Percentiles rank a stretch among this genome's conserved stretches.
These are phyloP conservation scores for Hymenoscyphus salicellus DNA, from an alignment of 2,329 filamentous ascomycete genomes.

Conservation along the genomic window DNA sequence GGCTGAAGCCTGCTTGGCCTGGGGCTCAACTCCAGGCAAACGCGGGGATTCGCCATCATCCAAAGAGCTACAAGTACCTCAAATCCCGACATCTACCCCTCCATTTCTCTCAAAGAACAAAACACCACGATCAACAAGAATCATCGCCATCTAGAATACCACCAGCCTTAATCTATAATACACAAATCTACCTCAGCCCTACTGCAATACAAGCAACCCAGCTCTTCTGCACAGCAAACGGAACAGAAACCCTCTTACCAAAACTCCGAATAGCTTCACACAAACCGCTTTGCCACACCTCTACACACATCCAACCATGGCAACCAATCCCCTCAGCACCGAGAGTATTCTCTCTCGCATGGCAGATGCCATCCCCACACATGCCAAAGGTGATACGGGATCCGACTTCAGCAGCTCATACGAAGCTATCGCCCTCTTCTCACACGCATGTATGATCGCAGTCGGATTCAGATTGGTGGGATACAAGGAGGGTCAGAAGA, in stretches of 20 bases:
- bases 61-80: no score
- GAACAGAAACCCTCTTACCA: neutral
- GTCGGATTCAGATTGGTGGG: slow-evolving; percentile 79
- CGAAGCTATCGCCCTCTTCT: slow-evolving; percentile 79
- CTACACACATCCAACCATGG: slow-evolving; percentile 24
- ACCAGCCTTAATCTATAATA: neutral
- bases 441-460: slow-evolving; percentile 77
- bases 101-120: slow-evolving; percentile 3
- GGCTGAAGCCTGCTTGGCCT: neutral
- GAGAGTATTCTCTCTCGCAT: slow-evolving; percentile 53
- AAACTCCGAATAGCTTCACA: slow-evolving; percentile 1
- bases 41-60: slow-evolving; percentile 20
- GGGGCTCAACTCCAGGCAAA: slow-evolving; percentile 16
- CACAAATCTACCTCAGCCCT: neutral
- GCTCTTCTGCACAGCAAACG: neutral
- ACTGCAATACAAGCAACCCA: neutral
- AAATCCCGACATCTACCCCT: neutral
- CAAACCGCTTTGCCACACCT: neutral
- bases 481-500: slow-evolving; percentile 76
- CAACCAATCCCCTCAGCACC: slow-evolving; percentile 41
- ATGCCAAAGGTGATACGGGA: slow-evolving; percentile 50
- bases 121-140: neutral
- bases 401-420: slow-evolving; percentile 67
- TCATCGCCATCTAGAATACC: neutral
- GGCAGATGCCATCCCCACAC: slow-evolving; percentile 58